Evolutionary conservation across 2,329 filamentous ascomycete species (phyloP).

Genomic region (Diaporthe vexans): DNA sequence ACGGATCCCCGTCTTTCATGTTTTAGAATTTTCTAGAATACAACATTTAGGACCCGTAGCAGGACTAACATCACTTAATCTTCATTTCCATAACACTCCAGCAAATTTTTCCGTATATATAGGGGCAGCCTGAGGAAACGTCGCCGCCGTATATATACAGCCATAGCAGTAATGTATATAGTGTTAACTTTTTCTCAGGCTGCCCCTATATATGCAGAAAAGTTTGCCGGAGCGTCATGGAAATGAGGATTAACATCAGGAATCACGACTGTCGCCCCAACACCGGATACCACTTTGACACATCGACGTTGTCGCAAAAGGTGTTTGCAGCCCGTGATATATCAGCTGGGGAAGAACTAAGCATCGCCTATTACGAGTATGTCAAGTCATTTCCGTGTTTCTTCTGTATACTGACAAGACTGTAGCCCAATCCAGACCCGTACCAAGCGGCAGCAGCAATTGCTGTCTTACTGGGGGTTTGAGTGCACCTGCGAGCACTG

Average conservation of each 20-base stretch:
- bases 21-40: too few relatives aligned
- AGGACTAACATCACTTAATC: slow-evolving; percentile 79
- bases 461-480: slow-evolving; percentile 25
- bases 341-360: slow-evolving; percentile 1
- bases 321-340: slow-evolving; percentile 33
- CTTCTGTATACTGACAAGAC: background rate
- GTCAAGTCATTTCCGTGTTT: background rate
- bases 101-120: too few relatives aligned
- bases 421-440: slow-evolving; percentile 28
- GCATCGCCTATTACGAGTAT: slow-evolving; percentile 29
- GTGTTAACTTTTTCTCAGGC: too few relatives aligned
- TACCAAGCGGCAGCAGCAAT: slow-evolving; percentile 13
- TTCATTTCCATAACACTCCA: too few relatives aligned
- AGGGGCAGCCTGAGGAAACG: too few relatives aligned
- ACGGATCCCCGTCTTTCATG: too few relatives aligned
- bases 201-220: too few relatives aligned
- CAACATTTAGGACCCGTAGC: too few relatives aligned
- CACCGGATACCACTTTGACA: slow-evolving; percentile 29
- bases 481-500: slow-evolving; percentile 33
- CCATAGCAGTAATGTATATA: too few relatives aligned
- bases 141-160: too few relatives aligned
- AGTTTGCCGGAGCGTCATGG: too few relatives aligned
- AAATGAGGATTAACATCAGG: too few relatives aligned
- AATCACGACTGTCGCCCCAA: slow-evolving; percentile 33
- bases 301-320: slow-evolving; percentile 15